Conservation (phyloP, 2,329 filamentous ascomycete species). For the Fusarium guadeloupense region DNA sequence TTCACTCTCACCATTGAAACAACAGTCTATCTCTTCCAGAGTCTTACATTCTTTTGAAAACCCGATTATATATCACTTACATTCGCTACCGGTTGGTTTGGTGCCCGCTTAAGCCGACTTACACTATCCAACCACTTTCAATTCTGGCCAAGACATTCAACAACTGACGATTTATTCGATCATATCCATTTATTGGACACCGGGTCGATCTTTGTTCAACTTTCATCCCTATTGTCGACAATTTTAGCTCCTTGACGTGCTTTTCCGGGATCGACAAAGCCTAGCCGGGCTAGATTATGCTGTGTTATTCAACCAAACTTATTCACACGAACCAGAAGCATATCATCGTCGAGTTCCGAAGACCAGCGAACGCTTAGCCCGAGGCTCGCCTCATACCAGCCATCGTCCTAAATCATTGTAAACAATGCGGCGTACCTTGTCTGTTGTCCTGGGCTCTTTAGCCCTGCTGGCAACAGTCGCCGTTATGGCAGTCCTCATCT, state of each 20-base stretch:
- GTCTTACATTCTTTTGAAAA: slow-evolving; percentile 34
- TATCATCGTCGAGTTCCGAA: slow-evolving; percentile 1
- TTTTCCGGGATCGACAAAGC: slow-evolving; percentile 12
- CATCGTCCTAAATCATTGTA: slow-evolving; percentile 15
- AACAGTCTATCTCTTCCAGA: slow-evolving; percentile 12
- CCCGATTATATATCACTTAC: slow-evolving; percentile 24
- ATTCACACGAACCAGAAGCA: background rate
- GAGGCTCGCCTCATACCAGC: slow-evolving; percentile 29
- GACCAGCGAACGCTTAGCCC: slow-evolving; percentile 12
- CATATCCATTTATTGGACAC: background rate
- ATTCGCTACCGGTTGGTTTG: slow-evolving; percentile 18
- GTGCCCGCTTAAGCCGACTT: slow-evolving; percentile 11
- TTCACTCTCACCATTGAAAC: slow-evolving; percentile 24
- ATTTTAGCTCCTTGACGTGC: slow-evolving; percentile 2
- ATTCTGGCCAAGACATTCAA: background rate
- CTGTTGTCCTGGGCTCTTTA: slow-evolving; percentile 31
- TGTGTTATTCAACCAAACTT: slow-evolving; percentile 2
- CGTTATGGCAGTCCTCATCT: slow-evolving; percentile 31
- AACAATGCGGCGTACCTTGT: slow-evolving; percentile 34
- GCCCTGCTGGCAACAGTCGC: slow-evolving; percentile 37
- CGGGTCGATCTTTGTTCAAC: background rate
- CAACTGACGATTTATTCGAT: background rate
- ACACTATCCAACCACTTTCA: slow-evolving; percentile 8
- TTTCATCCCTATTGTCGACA: slow-evolving; percentile 2
- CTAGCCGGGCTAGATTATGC: slow-evolving; percentile 24